These are phyloP conservation scores for Castanopsis chinensis DNA, from an alignment of 306 rosid species.

Conservation along the genomic window DNA sequence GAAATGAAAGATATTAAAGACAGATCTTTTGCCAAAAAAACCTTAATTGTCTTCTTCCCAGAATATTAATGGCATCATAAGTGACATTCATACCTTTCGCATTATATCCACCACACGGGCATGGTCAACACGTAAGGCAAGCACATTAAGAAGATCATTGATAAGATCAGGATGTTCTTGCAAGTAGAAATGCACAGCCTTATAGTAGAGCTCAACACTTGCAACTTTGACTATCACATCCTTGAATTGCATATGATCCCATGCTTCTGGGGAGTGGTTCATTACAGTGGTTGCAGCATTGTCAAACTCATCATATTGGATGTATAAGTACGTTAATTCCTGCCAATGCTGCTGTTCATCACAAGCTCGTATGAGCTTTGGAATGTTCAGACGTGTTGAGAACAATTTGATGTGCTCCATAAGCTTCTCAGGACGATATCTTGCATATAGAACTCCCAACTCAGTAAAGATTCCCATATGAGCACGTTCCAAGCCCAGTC, in stretches of 20 bases:
- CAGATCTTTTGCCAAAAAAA: background rate
- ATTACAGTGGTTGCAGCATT: constrained; percentile 98
- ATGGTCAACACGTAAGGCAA: constrained; percentile 98
- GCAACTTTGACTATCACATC: constrained; percentile 95
- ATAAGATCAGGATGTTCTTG: constrained; percentile 99
- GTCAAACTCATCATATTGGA: constrained; percentile 97
- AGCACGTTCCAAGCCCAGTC: constrained; percentile 96
- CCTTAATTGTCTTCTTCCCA: background rate
- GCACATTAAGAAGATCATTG: constrained; percentile 93
- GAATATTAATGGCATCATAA: no score
- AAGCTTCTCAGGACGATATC: constrained; percentile 98
- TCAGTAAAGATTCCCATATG: constrained; percentile 99
- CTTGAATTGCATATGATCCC: constrained; percentile 99
- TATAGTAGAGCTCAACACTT: constrained; percentile 89
- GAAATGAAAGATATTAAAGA: background rate
- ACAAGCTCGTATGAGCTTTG: constrained; percentile 97
- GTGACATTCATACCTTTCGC: constrained; percentile 64
- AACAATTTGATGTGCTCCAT: constrained; percentile 99
- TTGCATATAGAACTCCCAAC: constrained; percentile 96
- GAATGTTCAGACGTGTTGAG: constrained; percentile 92
- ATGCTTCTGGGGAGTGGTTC: constrained; percentile 99
- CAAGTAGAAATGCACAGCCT: constrained; percentile 98
- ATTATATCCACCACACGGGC: constrained; percentile 98
- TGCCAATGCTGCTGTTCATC: constrained; percentile 99
- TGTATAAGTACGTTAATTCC: constrained; percentile 94